Base-by-base conservation (phyloP, 1,139 yeast genomes). In the Diutina neorugosa region DNA sequence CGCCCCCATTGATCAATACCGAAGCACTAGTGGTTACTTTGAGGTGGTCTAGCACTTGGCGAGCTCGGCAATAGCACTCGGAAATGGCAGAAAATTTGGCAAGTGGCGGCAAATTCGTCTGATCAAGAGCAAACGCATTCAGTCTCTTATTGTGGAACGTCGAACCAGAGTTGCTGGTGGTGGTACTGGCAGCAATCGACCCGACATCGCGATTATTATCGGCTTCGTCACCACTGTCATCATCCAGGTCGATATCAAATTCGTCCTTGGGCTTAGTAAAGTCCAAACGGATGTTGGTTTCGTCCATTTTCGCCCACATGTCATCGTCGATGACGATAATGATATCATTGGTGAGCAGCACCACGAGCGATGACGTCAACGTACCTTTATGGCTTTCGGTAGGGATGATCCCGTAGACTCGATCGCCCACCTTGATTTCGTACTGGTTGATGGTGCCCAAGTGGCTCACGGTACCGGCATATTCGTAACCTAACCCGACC, bases 401-500 rank as follows among this genome's bases (percentile, higher is more conserved):
- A 57, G 68, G 65, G 11, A 71, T 64, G 43, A 67, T 55, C 3
- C 78, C 79, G 55, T 70, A 62, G 1, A 74, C 78, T 25, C 54
- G 57, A 54, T 68, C 71, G 6, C 76, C 78, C 47, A 66, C 65
- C 5, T 61, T 58, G 55, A 59, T 71, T 5, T 57, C 57, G 18
- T 56, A 60, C 2, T 53, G 53, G 20, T 58, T 59, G 5, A 61
- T 64, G 11, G 61, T 51, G 1, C 78, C 77, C 20, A 71, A 66
- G 47, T 65, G 65, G 7, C 62, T 58, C 3, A 74, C 62, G 21
- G 60, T 63, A 3, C 78, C 79, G 14, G 69, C 64, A 60, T 69
- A 74, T 54, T 71, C 76, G 60, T 70, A 71, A 1, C 78, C 79
- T 53, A 74, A 61, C 0, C 77, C 78, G 8, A 74, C 66, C 55